These are phyloP conservation scores for Penicillium sclerotigenum DNA, from an alignment of 2,329 filamentous ascomycete genomes.

Conservation along the genomic window DNA sequence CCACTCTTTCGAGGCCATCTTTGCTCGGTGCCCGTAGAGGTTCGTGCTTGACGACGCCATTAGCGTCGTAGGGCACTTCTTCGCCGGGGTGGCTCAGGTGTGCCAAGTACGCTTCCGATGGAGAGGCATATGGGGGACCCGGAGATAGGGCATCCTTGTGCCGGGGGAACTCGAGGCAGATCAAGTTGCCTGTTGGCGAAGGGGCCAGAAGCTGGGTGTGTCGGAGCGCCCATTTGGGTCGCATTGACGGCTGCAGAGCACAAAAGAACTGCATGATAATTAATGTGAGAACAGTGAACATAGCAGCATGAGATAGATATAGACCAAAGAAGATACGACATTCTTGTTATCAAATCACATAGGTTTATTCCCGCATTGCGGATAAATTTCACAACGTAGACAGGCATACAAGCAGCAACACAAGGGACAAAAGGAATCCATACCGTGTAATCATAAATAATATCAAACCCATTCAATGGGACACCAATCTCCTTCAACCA, in stretches of 20 bases:
- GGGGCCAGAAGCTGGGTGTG: constrained; percentile 54
- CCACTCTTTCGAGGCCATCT: constrained; percentile 46
- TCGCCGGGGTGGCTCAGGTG: constrained; percentile 69
- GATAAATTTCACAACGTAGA: not conserved
- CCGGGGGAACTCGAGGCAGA: constrained; percentile 75
- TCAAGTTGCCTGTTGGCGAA: constrained; percentile 48
- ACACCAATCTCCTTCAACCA: constrained; percentile 39
- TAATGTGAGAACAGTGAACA: constrained; percentile 7
- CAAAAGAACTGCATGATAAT: constrained; percentile 55
- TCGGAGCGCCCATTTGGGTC: constrained; percentile 57
- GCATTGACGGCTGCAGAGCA: constrained; percentile 53
- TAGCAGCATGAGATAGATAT: not conserved
- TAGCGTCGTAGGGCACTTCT: constrained; percentile 59
- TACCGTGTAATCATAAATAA: constrained; percentile 64
- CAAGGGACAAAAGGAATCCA: constrained; percentile 21
- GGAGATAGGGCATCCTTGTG: constrained; percentile 62
- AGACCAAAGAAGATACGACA: not conserved
- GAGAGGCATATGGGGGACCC: constrained; percentile 72
- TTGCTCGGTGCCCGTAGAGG: constrained; percentile 46
- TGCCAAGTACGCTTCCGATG: constrained; percentile 66
- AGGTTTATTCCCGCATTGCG: not conserved
- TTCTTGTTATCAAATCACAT: not conserved
- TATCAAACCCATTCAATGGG: constrained; percentile 38
- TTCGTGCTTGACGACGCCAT: constrained; percentile 50
- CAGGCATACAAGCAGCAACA: not conserved